A percentile compares a stretch with the other conserved stretches of the same genome.
Conservation (phyloP, 805 yeast species). For the Kregervanrija pseudodelftensis region DNA sequence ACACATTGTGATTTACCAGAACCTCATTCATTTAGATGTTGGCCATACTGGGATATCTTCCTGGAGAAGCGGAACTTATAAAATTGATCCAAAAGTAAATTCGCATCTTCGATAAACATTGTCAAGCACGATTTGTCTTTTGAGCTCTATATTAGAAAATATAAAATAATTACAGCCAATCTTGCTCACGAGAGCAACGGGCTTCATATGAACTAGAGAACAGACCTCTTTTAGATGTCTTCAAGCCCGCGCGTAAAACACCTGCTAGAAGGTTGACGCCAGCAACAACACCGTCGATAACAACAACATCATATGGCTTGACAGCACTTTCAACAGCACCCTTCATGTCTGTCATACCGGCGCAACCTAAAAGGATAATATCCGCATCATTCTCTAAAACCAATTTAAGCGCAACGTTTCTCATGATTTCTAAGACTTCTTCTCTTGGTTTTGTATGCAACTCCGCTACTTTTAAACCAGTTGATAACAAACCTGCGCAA, state of each 20-base stretch:
- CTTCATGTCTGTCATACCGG: slow-evolving; percentile 84
- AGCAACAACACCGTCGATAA: slow-evolving; percentile 46
- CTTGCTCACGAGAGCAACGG: slow-evolving; percentile 4
- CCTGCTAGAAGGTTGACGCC: slow-evolving; percentile 28
- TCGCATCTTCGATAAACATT: no score
- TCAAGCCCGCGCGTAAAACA: slow-evolving; percentile 29
- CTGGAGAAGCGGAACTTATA: no score
- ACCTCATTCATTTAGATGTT: no score
- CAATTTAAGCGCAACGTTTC: slow-evolving; percentile 17
- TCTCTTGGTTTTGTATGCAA: slow-evolving; percentile 26
- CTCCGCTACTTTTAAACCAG: slow-evolving; percentile 27
- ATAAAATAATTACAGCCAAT: slow-evolving; percentile 1
- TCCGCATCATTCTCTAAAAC: slow-evolving; percentile 31
- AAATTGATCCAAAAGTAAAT: no score
- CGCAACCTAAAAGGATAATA: slow-evolving; percentile 64
- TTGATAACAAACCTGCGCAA: slow-evolving; percentile 29
- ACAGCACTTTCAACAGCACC: slow-evolving; percentile 87
- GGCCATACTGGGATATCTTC: no score
- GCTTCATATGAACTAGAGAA: slow-evolving; percentile 11
- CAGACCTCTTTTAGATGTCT: slow-evolving; percentile 24
- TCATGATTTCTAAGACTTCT: slow-evolving; percentile 24
- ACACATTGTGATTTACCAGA: no score
- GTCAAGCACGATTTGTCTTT: no score
- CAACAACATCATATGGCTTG: slow-evolving; percentile 86
- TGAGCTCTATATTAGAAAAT: background rate